These are phyloP conservation scores for Pseudonitzschia delicatissima DNA, from an alignment of 108 stramenopile genomes.

Conservation along the genomic window DNA sequence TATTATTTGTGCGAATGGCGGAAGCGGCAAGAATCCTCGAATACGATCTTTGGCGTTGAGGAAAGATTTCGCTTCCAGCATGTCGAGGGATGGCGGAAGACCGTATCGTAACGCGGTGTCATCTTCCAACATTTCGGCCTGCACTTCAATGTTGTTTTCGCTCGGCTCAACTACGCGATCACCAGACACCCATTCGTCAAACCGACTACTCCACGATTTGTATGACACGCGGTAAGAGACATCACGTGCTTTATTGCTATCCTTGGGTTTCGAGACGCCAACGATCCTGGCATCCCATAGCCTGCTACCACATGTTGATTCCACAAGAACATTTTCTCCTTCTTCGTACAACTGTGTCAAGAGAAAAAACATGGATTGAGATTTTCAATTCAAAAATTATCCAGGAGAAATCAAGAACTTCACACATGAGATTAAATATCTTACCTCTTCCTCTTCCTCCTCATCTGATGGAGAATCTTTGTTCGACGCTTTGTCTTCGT, in stretches of 20 bases:
- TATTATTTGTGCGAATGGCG: constrained; percentile 55
- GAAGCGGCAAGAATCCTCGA: constrained; percentile 41
- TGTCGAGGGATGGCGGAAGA: constrained; percentile 44
- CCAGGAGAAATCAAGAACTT: background rate
- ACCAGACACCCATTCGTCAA: constrained; percentile 78
- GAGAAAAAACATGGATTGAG: background rate
- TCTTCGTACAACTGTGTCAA: constrained; percentile 43
- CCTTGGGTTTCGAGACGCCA: constrained; percentile 46
- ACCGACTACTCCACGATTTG: constrained; percentile 79
- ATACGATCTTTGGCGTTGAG: constrained; percentile 55
- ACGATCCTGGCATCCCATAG: constrained; percentile 72
- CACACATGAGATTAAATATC: background rate
- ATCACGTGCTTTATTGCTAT: constrained; percentile 24
- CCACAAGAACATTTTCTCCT: constrained; percentile 73
- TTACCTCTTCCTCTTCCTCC: constrained; percentile 16
- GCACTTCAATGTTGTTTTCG: constrained; percentile 51
- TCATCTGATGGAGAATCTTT: constrained; percentile 42
- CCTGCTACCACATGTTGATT: constrained; percentile 53
- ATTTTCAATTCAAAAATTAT: background rate
- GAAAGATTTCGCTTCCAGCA: constrained; percentile 51
- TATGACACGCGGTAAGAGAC: constrained; percentile 70
- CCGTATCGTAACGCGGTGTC: constrained; percentile 15
- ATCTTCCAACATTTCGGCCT: constrained; percentile 62
- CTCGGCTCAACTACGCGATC: constrained; percentile 67
- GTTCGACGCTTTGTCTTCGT: too few species aligned